These are phyloP conservation scores for Fusarium sp. DNA, from an alignment of 2,329 filamentous ascomycete genomes.

Conservation along the genomic window DNA sequence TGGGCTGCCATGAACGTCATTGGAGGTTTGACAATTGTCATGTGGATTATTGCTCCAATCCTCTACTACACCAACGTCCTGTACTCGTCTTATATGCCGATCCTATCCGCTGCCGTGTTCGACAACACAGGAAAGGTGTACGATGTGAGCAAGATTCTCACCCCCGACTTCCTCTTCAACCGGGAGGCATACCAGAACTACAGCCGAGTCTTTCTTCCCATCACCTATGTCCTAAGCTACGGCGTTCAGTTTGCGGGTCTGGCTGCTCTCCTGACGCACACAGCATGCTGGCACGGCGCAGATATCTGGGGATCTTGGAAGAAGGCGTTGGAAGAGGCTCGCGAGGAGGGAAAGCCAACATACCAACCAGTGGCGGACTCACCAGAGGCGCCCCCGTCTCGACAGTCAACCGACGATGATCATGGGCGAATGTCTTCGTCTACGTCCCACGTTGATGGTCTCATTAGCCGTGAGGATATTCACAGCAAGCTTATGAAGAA, in stretches of 20 bases:
- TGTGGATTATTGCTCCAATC: constrained; percentile 86
- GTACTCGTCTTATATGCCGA: constrained; percentile 87
- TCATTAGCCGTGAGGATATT: constrained; percentile 81
- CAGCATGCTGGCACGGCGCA: constrained; percentile 84
- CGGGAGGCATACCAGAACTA: constrained; percentile 81
- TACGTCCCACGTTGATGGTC: constrained; percentile 60
- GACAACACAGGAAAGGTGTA: constrained; percentile 86
- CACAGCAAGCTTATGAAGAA: constrained; percentile 86
- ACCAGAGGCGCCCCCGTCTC: constrained; percentile 24
- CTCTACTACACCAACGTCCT: constrained; percentile 85
- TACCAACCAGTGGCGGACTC: constrained; percentile 65
- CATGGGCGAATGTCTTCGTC: constrained; percentile 50
- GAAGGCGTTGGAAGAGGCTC: constrained; percentile 73
- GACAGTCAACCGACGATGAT: constrained; percentile 31
- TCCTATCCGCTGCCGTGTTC: constrained; percentile 85
- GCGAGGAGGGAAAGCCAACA: constrained; percentile 59
- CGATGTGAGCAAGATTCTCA: constrained; percentile 84
- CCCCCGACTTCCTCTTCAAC: constrained; percentile 82
- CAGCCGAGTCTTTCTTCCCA: constrained; percentile 85
- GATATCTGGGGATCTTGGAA: constrained; percentile 85
- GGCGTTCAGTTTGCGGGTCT: constrained; percentile 88
- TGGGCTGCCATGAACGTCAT: constrained; percentile 90
- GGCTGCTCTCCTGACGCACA: constrained; percentile 83
- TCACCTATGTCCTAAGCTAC: constrained; percentile 89
- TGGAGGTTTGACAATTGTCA: constrained; percentile 81